These are phyloP conservation scores for Prototheca wickerhamii DNA, from an alignment of 163 green algal species.

Conservation along the genomic window DNA sequence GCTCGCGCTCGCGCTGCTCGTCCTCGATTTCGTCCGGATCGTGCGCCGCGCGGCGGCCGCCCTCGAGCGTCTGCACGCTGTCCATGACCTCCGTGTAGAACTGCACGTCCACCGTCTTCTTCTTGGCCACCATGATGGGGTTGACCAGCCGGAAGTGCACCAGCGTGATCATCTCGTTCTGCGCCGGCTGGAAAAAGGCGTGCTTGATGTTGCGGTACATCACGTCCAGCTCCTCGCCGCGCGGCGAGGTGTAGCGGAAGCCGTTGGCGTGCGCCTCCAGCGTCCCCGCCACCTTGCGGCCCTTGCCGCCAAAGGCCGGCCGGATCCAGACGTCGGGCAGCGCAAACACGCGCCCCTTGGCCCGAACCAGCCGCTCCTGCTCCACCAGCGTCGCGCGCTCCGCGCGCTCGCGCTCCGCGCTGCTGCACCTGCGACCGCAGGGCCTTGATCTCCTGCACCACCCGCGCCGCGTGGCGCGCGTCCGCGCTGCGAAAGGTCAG, in stretches of 20 bases:
- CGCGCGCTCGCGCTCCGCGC: conserved; percentile 81
- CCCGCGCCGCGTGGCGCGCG: conserved; percentile 66
- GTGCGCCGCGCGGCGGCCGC: conserved; percentile 75
- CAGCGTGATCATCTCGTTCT: conserved; percentile 95
- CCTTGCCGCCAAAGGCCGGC: conserved; percentile 81
- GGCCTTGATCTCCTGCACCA: conserved; percentile 88
- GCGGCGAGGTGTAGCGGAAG: conserved; percentile 76
- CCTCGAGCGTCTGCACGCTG: conserved; percentile 86
- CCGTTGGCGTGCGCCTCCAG: conserved; percentile 91
- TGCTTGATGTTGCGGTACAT: conserved; percentile 98
- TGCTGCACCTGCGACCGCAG: conserved; percentile 64
- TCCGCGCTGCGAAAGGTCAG: conserved; percentile 83
- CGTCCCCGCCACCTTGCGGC: conserved; percentile 80
- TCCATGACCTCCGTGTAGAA: conserved; percentile 94
- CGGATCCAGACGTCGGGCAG: conserved; percentile 92
- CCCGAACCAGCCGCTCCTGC: conserved; percentile 84
- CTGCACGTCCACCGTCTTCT: conserved; percentile 97
- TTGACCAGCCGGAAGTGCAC: conserved; percentile 96
- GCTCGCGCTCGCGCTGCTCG: conserved; percentile 92
- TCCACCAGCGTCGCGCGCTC: conserved; percentile 90
- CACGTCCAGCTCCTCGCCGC: conserved; percentile 74
- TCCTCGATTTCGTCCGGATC: conserved; percentile 99
- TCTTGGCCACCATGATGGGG: conserved; percentile 99
- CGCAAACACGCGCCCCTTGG: conserved; percentile 60
- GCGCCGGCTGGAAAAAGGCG: conserved; percentile 89